Evolutionary conservation across 2,329 filamentous ascomycete species (phyloP).

Genomic region (Fusarium fracticaudum): DNA sequence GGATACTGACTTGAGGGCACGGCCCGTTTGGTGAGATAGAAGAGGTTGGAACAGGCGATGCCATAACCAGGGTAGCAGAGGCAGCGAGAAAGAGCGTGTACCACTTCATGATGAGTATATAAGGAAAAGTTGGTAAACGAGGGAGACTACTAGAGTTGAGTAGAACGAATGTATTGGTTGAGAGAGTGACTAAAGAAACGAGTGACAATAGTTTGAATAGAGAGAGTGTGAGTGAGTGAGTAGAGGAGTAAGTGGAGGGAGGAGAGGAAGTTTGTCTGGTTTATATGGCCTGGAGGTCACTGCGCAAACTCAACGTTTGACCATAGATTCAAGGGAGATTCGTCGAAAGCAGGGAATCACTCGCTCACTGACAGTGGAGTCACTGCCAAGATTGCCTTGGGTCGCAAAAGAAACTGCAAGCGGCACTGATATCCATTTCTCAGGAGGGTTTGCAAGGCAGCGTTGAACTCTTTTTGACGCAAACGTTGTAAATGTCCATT

Average conservation of each 20-base stretch:
- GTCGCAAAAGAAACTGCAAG: not conserved
- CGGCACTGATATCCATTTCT: not conserved
- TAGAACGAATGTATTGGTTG: not conserved
- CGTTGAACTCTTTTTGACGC: not conserved
- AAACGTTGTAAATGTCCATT: constrained; percentile 5
- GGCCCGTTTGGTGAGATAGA: constrained; percentile 48
- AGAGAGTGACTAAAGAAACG: constrained; percentile 6
- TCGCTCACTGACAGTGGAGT: not conserved
- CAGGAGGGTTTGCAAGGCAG: not conserved
- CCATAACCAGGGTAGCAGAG: constrained; percentile 15
- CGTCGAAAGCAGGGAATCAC: not conserved
- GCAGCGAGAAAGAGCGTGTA: constrained; percentile 28
- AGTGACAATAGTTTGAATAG: constrained; percentile 2
- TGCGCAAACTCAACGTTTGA: not conserved
- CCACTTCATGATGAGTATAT: constrained; percentile 35
- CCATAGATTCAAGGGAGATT: not conserved
- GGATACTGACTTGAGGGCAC: constrained; percentile 46
- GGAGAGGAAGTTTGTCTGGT: not conserved
- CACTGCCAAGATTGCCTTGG: constrained; percentile 3
- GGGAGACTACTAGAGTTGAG: not conserved
- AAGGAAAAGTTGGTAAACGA: not conserved
- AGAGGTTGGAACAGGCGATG: constrained; percentile 30
- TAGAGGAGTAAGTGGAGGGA: not conserved
- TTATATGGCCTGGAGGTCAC: constrained; percentile 7
- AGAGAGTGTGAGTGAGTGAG: not conserved